phyloP scores from a whole-genome alignment of 805 yeast species.

The Saccharomycopsis oosterbeekiorum region DNA sequence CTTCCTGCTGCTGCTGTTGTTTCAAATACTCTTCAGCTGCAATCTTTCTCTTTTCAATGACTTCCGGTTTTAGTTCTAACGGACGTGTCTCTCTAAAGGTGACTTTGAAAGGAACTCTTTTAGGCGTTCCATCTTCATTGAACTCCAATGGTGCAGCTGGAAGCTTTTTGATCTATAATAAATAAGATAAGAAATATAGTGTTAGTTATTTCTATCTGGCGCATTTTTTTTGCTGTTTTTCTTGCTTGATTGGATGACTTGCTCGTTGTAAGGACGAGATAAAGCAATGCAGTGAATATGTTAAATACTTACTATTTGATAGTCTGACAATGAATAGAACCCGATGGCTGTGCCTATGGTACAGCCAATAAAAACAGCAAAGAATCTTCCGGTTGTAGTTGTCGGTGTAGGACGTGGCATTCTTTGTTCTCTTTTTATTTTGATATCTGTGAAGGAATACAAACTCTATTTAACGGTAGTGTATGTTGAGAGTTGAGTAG shows the following conservation, averaged over 20 bases:
- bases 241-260: too few species aligned
- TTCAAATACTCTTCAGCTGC: conserved; percentile 10
- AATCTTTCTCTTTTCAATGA: conserved; percentile 5
- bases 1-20: neutral
- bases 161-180: conserved; percentile 28
- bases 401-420: neutral
- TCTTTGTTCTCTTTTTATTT: neutral
- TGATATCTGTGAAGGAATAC: too few species aligned
- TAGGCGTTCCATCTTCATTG: conserved; percentile 32
- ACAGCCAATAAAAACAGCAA: conserved; percentile 11
- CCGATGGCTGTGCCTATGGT: conserved; percentile 11
- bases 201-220: neutral
- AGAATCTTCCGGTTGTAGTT: conserved; percentile 12
- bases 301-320: conserved; percentile 14
- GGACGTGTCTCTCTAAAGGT: conserved; percentile 30
- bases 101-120: conserved; percentile 28
- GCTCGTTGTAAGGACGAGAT: too few species aligned
- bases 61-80: conserved; percentile 31
- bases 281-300: neutral
- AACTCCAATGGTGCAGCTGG: conserved; percentile 30
- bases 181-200: conserved; percentile 19
- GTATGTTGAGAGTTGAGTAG: too few species aligned
- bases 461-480: too few species aligned
- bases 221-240: too few species aligned
- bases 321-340: conserved; percentile 11